A percentile compares a stretch with the other conserved stretches of the same genome.
Conservation (phyloP, 148 eudicot genomes). For the Rhododendron molle region DNA sequence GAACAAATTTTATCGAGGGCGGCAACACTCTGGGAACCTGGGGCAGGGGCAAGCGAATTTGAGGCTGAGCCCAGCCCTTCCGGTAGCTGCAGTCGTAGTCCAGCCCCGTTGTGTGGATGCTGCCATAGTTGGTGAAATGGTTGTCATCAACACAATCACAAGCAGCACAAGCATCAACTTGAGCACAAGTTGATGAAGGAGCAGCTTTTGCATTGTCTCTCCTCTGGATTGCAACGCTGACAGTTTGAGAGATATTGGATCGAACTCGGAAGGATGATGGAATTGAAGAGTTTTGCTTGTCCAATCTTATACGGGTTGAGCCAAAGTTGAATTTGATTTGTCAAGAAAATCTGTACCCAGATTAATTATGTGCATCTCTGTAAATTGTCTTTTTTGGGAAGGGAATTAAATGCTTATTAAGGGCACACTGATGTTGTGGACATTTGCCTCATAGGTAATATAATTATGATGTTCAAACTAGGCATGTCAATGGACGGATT, state of each 20-base stretch:
- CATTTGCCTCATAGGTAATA: no score
- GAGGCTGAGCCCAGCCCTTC: not conserved
- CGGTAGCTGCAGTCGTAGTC: not conserved
- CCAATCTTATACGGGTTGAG: no score
- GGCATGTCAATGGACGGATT: no score
- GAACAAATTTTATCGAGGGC: not conserved
- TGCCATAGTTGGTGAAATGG: not conserved
- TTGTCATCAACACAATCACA: not conserved
- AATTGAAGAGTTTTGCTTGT: no score
- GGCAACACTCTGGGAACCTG: not conserved
- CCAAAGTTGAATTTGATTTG: no score
- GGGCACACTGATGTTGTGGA: no score
- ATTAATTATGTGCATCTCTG: no score
- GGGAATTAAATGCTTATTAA: no score
- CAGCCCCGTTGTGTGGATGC: not conserved
- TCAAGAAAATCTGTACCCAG: no score
- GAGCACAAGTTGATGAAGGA: not conserved
- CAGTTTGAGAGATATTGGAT: not conserved
- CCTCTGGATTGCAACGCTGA: not conserved
- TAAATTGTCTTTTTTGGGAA: no score
- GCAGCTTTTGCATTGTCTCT: not conserved
- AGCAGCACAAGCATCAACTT: not conserved
- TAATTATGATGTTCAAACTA: no score
- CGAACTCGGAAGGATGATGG: no score
- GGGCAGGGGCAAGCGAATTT: not conserved